Evolutionary conservation across 2,329 filamentous ascomycete genomes (phyloP).

Genomic region (Meredithiella fracta): DNA sequence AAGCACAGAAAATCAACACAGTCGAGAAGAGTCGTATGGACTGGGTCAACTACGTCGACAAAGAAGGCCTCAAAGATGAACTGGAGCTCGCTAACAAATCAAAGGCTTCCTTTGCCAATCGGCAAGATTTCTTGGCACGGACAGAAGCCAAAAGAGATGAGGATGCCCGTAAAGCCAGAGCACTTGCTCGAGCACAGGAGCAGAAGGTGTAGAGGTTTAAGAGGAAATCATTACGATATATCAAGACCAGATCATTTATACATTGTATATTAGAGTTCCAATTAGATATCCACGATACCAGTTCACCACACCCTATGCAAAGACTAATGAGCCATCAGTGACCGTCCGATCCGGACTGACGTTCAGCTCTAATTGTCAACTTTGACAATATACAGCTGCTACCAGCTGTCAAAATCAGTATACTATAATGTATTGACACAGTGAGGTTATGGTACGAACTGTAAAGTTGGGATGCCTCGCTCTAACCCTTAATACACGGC

Average conservation of each 20-base stretch:
- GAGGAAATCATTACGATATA: background rate
- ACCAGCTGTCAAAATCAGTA: background rate
- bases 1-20: constrained; percentile 45
- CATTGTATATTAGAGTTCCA: constrained; percentile 2
- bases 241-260: background rate
- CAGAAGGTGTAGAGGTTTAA: background rate
- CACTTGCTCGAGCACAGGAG: constrained; percentile 21
- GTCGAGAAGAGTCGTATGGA: constrained; percentile 59
- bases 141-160: constrained; percentile 47
- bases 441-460: constrained; percentile 43
- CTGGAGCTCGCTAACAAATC: constrained; percentile 46
- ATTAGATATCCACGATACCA: constrained; percentile 3
- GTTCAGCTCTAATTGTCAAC: too few relatives aligned
- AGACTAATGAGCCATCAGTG: constrained; percentile 33
- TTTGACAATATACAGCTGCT: too few relatives aligned
- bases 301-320: constrained; percentile 12
- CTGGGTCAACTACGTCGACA: constrained; percentile 56
- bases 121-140: constrained; percentile 48
- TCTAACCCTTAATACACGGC: too few relatives aligned
- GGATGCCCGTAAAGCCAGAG: constrained; percentile 38
- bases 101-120: constrained; percentile 44
- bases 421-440: constrained; percentile 33
- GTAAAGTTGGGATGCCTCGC: too few relatives aligned
- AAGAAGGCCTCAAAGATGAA: constrained; percentile 54
- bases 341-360: too few relatives aligned